Percentiles rank a stretch among this genome's conserved stretches.
phyloP scores from a whole-genome alignment of 306 rosid species.

The Fragaria iinumae region DNA sequence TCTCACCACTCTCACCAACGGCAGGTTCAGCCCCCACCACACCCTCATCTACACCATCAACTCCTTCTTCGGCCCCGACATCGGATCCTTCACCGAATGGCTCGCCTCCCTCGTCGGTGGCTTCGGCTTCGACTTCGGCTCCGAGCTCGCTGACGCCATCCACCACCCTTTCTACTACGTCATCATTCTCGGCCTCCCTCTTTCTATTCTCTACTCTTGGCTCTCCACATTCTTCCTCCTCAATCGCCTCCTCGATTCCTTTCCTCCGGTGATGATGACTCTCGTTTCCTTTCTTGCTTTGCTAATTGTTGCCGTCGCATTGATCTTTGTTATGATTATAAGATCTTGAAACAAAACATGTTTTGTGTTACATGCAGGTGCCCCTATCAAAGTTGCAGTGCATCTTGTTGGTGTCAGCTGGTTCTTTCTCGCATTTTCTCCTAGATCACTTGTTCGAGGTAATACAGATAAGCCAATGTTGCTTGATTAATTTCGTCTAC shows the following conservation, averaged over 20 bases:
- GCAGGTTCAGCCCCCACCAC: constrained; percentile 79
- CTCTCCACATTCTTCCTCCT: constrained; percentile 51
- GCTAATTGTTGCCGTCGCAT: not conserved
- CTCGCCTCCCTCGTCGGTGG: constrained; percentile 45
- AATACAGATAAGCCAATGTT: not conserved
- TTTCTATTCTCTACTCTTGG: constrained; percentile 62
- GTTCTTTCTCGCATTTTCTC: constrained; percentile 83
- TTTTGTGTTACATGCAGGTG: constrained; percentile 40
- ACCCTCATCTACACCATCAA: constrained; percentile 63
- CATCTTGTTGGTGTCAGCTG: constrained; percentile 69
- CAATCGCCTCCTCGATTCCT: constrained; percentile 51
- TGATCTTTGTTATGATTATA: not conserved
- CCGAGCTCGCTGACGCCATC: constrained; percentile 45
- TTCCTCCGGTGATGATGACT: constrained; percentile 42
- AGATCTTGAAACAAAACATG: not conserved
- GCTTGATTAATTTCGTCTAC: not conserved
- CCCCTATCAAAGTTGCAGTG: constrained; percentile 70
- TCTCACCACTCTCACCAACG: constrained; percentile 44
- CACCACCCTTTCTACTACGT: constrained; percentile 68
- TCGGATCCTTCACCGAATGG: constrained; percentile 90
- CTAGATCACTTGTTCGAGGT: constrained; percentile 92
- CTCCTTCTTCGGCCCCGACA: constrained; percentile 90
- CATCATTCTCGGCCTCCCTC: constrained; percentile 67
- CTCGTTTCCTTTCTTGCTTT: not conserved
- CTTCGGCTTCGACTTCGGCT: constrained; percentile 37